Evolutionary conservation across 805 yeast genomes (phyloP), one percentile per base, ranked within the genome.

Genomic region (Saccharomycopsis sp.): DNA sequence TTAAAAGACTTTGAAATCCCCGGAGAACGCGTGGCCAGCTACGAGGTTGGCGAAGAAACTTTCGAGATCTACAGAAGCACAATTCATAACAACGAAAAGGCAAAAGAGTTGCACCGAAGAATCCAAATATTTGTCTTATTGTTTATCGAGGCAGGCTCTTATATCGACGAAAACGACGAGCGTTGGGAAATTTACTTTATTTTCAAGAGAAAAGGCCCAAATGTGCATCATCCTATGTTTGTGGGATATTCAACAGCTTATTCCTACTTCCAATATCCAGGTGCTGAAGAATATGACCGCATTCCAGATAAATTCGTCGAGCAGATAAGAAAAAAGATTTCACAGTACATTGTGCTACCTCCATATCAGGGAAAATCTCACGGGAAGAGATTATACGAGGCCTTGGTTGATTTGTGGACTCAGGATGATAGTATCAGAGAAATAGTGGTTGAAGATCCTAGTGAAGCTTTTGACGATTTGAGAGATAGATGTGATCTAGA

Each of bases 121-220:
- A 75, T 91, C 63, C 96, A 90, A 64, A 82, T 91, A 1, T 81
- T 94, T 64, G 88, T 89, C 15, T 73, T 92, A 24, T 74, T 94
- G 9, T 91, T 85, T 72, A 92, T 94, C 64, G 99, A 94, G 68
- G 98, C 97, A 0, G 98, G 97, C 1, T 83, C 95, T 1, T 89
- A 82, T 65, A 90, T 94, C 57, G 97, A 91, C 67, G 76, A 78
- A 46, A 70, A 70, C 0, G 99, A 94, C 70, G 77, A 78, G 7
- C 75, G 79, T 16, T 94, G 99, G 99, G 90, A 88, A 52, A 68
- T 91, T 1, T 91, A 81, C 67, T 74, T 85, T 41, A 62, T 87
- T 4, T 66, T 73, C 20, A 70, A 72, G 51, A 67, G 68, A 5
- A 71, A 70, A 0, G 71, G 68, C 15, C 20, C 16, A 1, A 16